A percentile compares a stretch with the other conserved stretches of the same genome.
phyloP scores from a whole-genome alignment of 1,284 basidiomycete genomes.

The Melampsora americana region DNA sequence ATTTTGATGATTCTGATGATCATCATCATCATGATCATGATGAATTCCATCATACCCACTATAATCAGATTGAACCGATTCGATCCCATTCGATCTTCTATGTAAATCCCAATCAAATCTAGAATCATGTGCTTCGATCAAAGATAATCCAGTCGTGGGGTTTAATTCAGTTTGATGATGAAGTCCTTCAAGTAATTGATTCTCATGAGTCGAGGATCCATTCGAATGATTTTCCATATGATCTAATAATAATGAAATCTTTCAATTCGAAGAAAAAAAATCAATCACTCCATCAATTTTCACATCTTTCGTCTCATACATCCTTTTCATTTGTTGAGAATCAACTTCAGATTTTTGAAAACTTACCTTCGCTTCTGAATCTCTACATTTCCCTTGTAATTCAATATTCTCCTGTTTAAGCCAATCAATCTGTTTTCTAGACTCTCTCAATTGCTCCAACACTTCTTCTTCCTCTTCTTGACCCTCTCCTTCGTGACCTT shows the following conservation, averaged over 20 bases:
- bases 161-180: neutral
- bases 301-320: neutral
- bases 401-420: no score
- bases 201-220: neutral
- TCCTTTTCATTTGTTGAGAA: neutral
- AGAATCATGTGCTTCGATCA: neutral
- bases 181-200: neutral
- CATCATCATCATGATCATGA: neutral
- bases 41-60: slow-evolving; percentile 1
- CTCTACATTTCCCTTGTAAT: slow-evolving; percentile 3
- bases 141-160: neutral
- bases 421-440: no score
- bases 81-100: slow-evolving; percentile 21
- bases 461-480: no score
- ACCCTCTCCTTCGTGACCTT: no score
- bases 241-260: slow-evolving; percentile 38
- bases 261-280: no score
- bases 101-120: neutral
- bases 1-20: no score
- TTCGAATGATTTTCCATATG: slow-evolving; percentile 40
- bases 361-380: slow-evolving; percentile 45
- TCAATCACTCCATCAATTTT: no score
- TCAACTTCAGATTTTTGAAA: neutral
- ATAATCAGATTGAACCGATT: slow-evolving; percentile 29
- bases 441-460: no score